Evolutionary conservation across 1,284 basidiomycete genomes (phyloP).

Genomic region (Austroboletus novae-zelandiae): DNA sequence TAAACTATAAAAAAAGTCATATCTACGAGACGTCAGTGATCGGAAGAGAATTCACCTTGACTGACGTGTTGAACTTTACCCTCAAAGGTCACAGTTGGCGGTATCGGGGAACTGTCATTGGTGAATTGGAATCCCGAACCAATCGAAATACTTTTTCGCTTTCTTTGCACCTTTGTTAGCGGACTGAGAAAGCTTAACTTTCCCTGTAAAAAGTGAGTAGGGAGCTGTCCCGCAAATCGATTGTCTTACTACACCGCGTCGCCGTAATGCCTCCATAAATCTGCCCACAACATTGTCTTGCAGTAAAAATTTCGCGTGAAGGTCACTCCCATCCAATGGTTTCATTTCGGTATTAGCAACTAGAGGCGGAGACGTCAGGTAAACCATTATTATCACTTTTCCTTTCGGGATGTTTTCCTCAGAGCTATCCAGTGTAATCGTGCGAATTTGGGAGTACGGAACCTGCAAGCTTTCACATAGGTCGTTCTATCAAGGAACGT

Average conservation of each 20-base stretch:
- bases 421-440: conserved; percentile 39
- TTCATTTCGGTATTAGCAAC: conserved; percentile 35
- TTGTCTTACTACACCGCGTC: conserved; percentile 42
- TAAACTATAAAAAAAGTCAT: conserved; percentile 23
- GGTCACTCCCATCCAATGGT: conserved; percentile 17
- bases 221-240: not conserved
- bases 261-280: conserved; percentile 40
- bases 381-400: conserved; percentile 33
- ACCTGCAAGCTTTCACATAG: conserved; percentile 43
- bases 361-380: conserved; percentile 39
- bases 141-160: conserved; percentile 25
- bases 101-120: conserved; percentile 20
- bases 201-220: conserved; percentile 21
- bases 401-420: conserved; percentile 15
- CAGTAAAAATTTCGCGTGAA: conserved; percentile 40
- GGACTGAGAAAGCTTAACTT: conserved; percentile 29
- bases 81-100: conserved; percentile 29
- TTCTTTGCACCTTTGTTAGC: conserved; percentile 9
- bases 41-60: conserved; percentile 12
- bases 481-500: conserved; percentile 34
- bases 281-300: conserved; percentile 31
- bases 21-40: not conserved
- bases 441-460: conserved; percentile 42
- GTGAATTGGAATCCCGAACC: conserved; percentile 28
- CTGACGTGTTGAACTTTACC: conserved; percentile 32